Conservation (phyloP, 768 basidiomycete species). For the Phlebiopsis gigantea region DNA sequence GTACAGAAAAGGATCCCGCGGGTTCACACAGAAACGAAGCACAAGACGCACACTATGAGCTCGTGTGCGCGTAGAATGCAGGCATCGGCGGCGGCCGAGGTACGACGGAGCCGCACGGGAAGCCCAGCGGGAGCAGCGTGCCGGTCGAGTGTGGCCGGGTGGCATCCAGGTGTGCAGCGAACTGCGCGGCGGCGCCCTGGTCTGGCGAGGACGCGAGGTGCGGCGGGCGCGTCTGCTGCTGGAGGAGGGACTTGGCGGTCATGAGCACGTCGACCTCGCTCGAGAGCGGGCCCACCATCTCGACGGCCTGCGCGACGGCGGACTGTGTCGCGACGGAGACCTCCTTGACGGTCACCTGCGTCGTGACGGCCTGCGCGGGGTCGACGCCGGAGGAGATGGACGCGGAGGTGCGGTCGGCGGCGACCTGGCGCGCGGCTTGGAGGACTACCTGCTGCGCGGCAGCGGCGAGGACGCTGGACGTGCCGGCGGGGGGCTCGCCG, state of each 20-base stretch:
- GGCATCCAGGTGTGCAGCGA: constrained; percentile 24
- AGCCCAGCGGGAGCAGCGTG: constrained; percentile 13
- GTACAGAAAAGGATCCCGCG: constrained; percentile 4
- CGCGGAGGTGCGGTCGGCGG: constrained; percentile 43
- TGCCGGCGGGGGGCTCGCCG: constrained; percentile 43
- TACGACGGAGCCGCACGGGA: constrained; percentile 5
- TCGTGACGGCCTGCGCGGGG: constrained; percentile 21
- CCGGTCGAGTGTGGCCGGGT: constrained; percentile 33
- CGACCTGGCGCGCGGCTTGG: constrained; percentile 62
- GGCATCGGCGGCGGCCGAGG: constrained; percentile 6
- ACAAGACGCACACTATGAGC: background rate
- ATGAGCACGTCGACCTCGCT: constrained; percentile 80
- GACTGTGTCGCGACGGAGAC: constrained; percentile 62
- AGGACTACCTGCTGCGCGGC: constrained; percentile 81
- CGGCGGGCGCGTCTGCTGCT: constrained; percentile 35
- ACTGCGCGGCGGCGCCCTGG: constrained; percentile 24
- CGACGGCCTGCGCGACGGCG: constrained; percentile 80
- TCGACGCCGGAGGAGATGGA: constrained; percentile 38
- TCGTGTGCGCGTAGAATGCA: constrained; percentile 13
- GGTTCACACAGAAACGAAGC: background rate
- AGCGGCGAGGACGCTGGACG: constrained; percentile 52
- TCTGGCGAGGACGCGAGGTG: constrained; percentile 23
- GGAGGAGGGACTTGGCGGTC: constrained; percentile 53
- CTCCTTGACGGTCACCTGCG: constrained; percentile 49
- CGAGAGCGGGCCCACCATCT: constrained; percentile 63